Percentiles rank a stretch among this genome's conserved stretches.
phyloP scores from a whole-genome alignment of 2,329 filamentous ascomycete species.

The Alternaria ethzedia region DNA sequence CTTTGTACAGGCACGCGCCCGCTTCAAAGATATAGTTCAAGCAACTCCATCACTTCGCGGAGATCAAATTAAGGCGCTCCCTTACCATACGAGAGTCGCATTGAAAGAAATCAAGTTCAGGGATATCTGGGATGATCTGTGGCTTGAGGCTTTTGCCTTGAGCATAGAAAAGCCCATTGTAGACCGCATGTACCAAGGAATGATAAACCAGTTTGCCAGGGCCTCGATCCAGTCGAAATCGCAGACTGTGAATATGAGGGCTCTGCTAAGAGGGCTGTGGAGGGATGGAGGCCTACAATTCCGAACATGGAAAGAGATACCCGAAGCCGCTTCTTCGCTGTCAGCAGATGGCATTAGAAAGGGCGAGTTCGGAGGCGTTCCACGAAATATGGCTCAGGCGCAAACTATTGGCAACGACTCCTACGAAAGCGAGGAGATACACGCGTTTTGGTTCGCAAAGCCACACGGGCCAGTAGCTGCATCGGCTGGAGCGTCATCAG shows the following conservation, averaged over 20 bases:
- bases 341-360: not conserved
- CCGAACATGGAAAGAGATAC: not conserved
- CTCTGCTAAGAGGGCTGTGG: not conserved
- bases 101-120: not conserved
- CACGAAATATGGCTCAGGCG: not conserved
- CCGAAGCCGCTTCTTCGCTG: not conserved
- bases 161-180: not conserved
- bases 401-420: not conserved
- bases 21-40: not conserved
- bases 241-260: not conserved
- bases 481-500: not conserved
- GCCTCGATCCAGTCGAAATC: not conserved
- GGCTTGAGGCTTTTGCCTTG: not conserved
- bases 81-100: not conserved
- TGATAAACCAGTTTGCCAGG: not conserved
- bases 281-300: not conserved
- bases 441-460: not conserved
- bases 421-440: not conserved
- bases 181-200: not conserved
- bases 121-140: not conserved
- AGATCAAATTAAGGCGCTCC: not conserved
- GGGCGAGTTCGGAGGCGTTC: not conserved
- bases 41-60: not conserved
- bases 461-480: not conserved
- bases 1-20: not conserved